phyloP scores from a whole-genome alignment of 129 eudicot species.

The Calendula officinalis region DNA sequence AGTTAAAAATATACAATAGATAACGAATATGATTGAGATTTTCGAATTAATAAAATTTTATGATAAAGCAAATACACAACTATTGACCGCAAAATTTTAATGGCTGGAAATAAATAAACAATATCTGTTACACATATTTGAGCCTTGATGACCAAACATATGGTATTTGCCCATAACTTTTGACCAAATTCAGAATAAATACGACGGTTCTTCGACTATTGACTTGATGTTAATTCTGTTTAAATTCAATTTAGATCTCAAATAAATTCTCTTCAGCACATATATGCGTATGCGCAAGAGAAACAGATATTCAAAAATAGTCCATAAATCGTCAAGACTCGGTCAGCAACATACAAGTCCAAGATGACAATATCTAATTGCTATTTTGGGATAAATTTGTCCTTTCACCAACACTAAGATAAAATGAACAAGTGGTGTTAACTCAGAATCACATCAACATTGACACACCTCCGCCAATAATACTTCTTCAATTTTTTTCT shows the following conservation, averaged over 20 bases:
- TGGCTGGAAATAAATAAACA: not conserved
- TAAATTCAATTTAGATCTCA: not conserved
- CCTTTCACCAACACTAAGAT: not conserved
- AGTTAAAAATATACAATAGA: too few relatives aligned
- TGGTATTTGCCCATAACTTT: not conserved
- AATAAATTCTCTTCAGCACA: not conserved
- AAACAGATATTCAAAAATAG: not conserved
- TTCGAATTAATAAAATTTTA: too few relatives aligned
- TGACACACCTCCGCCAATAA: too few relatives aligned
- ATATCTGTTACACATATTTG: too few relatives aligned
- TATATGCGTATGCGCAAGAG: not conserved
- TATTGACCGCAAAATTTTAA: not conserved
- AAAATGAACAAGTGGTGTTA: not conserved
- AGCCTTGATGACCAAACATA: too few relatives aligned
- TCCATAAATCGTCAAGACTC: not conserved
- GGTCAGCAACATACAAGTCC: constrained; percentile 2
- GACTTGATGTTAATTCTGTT: not conserved
- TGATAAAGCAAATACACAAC: not conserved
- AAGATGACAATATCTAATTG: not conserved
- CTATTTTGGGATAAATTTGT: not conserved
- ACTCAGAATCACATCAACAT: not conserved
- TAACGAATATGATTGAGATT: too few relatives aligned
- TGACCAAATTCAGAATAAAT: not conserved
- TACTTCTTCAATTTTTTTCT: too few relatives aligned
- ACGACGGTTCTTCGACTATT: not conserved